Base-by-base conservation (phyloP, 768 basidiomycete genomes). In the Pisolithus sp. region DNA sequence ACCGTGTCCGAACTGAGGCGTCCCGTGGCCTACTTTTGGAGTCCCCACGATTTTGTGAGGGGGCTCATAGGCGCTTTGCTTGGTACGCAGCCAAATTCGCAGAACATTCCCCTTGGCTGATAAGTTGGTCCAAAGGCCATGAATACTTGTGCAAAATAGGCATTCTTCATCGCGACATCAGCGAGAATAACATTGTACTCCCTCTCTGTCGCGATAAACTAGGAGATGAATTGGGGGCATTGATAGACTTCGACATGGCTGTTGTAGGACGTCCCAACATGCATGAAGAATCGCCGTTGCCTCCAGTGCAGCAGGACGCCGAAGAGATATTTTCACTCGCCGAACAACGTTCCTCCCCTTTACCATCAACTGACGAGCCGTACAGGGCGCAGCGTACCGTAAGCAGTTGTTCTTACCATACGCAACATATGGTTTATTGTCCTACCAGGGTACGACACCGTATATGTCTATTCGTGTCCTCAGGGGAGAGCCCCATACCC, bases 101-200 rank as follows among this genome's bases (percentile, higher is more conserved):
- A 21, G 18, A 21, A 30, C 46, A 3, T 48, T 6, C 48, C 49
- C 5, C 34, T 39, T 7, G 55, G 45, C 0, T 55, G 48, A n/a
- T 15, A 5, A 1, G 0, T 13, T 2, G 45, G 53, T 0, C 53
- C 28, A 37, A 49, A 62, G 62, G 59, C 0, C 62, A 61, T n/a
- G 34, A 61, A 26, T 56, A 38, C 41, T 53, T 63, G 0, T 55
- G 50, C 1, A 21, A 15, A 0, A 52, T 54, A 12, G 62, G 61
- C 0, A 59, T 73, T 36, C 45, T 70, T 2, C 68, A 71, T 38
- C 56, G 67, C 5, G 66, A 72, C 43, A 55, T 71, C 46, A 71
- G 66, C 52, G 61, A 62, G 23, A 68, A 69, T 9, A 70, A 69
- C 41, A 57, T 73, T 7, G 60, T 71, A 13, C 64, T 71, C 2